A percentile compares a stretch with the other conserved stretches of the same genome.
These are phyloP conservation scores for Emericellopsis atlantica DNA, from an alignment of 2,329 filamentous ascomycete genomes.

Conservation along the genomic window DNA sequence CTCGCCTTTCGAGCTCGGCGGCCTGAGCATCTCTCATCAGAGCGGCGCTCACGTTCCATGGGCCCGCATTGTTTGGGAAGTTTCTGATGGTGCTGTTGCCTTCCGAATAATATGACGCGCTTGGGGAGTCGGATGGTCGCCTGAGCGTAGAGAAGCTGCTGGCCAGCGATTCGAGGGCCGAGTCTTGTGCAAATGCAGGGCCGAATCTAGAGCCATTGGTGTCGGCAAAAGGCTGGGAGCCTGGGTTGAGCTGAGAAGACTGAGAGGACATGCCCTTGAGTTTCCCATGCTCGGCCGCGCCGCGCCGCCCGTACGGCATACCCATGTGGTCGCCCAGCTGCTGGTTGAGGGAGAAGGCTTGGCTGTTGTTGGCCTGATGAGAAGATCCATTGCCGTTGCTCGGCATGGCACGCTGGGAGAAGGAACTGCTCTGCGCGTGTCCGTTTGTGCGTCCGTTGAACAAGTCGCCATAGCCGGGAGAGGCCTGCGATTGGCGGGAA, in stretches of 20 bases:
- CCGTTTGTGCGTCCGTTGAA: slow-evolving; percentile 19
- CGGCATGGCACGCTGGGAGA: slow-evolving; percentile 5
- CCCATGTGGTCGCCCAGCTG: slow-evolving; percentile 25
- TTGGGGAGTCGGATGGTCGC: slow-evolving; percentile 23
- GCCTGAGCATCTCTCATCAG: slow-evolving; percentile 19
- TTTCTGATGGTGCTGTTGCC: slow-evolving; percentile 12
- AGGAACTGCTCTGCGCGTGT: slow-evolving; percentile 29
- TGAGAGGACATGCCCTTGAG: slow-evolving; percentile 14
- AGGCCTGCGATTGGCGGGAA: slow-evolving; percentile 39
- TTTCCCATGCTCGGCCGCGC: slow-evolving; percentile 19
- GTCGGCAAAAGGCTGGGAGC: slow-evolving; percentile 31
- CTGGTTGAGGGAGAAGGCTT: slow-evolving; percentile 21
- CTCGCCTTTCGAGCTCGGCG: slow-evolving; percentile 24
- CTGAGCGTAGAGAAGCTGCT: slow-evolving; percentile 15
- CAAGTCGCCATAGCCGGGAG: slow-evolving; percentile 19
- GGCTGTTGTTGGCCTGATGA: slow-evolving; percentile 22
- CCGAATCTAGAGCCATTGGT: slow-evolving; percentile 6
- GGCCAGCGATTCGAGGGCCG: slow-evolving; percentile 16
- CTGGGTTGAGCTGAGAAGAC: slow-evolving; percentile 33
- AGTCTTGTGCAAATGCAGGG: slow-evolving; percentile 12
- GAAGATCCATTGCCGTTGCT: background rate
- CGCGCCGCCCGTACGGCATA: slow-evolving; percentile 16
- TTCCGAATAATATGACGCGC: slow-evolving; percentile 16
- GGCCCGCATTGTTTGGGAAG: slow-evolving; percentile 15
- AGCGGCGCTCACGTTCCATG: slow-evolving; percentile 22